Evolutionary conservation across 78 protist species (phyloP).

Genomic region (Dictyostelium discoideum): dicty_2.7 NC_007090.3:5442001-5442500

Average conservation of each 20-base stretch:
- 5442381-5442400: neutral
- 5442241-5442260: neutral
- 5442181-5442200: neutral
- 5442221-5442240: neutral
- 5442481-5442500: neutral
- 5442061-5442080: too few relatives aligned
- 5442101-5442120: too few relatives aligned
- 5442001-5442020: neutral
- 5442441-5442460: neutral
- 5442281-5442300: neutral
- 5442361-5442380: neutral
- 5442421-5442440: neutral
- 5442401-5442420: neutral
- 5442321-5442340: neutral
- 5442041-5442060: too few relatives aligned
- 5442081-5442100: too few relatives aligned
- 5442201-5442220: conserved; percentile 5
- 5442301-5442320: neutral
- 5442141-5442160: neutral
- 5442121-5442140: neutral
- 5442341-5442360: neutral
- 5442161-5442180: neutral
- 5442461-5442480: neutral
- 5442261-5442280: neutral
- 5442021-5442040: too few relatives aligned